Evolutionary conservation across 2,329 filamentous ascomycete genomes (phyloP).

Genomic region (Sclerotinia sclerotiorum): DNA sequence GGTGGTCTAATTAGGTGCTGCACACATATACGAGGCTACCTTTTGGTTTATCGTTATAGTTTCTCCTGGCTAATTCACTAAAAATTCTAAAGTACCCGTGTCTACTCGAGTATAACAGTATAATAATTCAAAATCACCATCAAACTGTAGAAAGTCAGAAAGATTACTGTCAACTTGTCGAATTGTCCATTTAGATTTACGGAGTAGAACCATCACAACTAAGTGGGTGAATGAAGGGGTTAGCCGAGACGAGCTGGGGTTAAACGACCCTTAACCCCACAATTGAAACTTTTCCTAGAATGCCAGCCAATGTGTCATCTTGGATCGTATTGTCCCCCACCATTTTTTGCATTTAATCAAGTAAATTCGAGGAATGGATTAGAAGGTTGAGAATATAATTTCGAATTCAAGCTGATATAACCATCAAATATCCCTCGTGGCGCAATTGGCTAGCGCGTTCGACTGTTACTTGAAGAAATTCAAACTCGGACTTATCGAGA

Average conservation of each 20-base stretch:
- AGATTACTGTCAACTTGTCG: no score
- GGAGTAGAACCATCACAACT: no score
- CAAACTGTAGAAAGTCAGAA: no score
- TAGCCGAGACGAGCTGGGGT: neutral
- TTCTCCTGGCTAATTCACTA: neutral
- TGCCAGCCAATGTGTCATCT: neutral
- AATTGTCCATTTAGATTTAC: neutral
- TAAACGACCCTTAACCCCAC: neutral
- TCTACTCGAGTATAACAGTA: no score
- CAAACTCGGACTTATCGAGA: neutral
- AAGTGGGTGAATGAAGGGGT: conserved; percentile 13
- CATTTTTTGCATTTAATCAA: neutral
- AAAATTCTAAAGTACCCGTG: neutral
- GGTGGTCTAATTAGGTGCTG: neutral
- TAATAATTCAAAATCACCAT: neutral
- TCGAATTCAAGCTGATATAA: accelerated
- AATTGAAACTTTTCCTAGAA: neutral
- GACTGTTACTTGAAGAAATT: neutral
- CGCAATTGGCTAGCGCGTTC: conserved; percentile 22
- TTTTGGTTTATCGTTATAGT: neutral
- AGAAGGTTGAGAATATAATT: accelerated
- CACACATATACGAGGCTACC: no score
- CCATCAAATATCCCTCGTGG: conserved; percentile 7
- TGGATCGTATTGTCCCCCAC: neutral
- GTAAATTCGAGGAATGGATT: accelerated